phyloP scores from a whole-genome alignment of 2,329 filamentous ascomycete species.

The Cytospora paraplurivora region DNA sequence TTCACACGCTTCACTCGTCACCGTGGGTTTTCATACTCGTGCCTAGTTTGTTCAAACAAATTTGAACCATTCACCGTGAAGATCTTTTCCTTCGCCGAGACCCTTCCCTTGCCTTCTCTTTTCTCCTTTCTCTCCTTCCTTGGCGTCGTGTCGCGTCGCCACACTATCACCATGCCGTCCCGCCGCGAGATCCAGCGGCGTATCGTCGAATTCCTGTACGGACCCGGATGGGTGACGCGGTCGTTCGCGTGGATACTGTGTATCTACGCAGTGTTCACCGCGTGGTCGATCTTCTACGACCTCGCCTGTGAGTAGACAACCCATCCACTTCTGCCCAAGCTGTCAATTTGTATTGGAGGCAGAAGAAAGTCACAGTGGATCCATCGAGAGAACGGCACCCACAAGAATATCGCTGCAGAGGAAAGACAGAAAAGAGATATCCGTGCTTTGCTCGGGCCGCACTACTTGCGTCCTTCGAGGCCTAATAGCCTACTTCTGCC shows the following conservation, averaged over 20 bases:
- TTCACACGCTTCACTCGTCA: not conserved
- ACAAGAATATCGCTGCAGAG: too few relatives aligned
- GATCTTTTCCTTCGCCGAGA: not conserved
- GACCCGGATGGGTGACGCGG: not conserved
- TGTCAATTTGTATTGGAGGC: too few relatives aligned
- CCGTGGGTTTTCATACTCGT: not conserved
- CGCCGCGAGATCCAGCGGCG: not conserved
- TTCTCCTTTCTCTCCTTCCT: not conserved
- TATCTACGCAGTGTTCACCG: not conserved
- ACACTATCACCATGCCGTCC: not conserved
- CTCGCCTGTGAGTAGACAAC: not conserved
- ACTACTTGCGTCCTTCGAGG: too few relatives aligned
- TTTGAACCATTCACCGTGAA: not conserved
- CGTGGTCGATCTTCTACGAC: not conserved
- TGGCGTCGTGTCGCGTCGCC: not conserved
- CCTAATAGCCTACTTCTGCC: too few relatives aligned
- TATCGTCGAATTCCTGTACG: not conserved
- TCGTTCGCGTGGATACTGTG: not conserved
- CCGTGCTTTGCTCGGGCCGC: too few relatives aligned
- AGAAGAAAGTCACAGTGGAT: too few relatives aligned
- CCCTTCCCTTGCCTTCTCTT: not conserved
- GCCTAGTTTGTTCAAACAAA: not conserved
- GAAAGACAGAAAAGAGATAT: too few relatives aligned
- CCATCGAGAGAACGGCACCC: too few relatives aligned
- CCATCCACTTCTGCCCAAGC: not conserved